Percentiles rank a stretch among this genome's conserved stretches.
phyloP scores from a whole-genome alignment of 2,329 filamentous ascomycete genomes.

The Cryphonectria japonica region DNA sequence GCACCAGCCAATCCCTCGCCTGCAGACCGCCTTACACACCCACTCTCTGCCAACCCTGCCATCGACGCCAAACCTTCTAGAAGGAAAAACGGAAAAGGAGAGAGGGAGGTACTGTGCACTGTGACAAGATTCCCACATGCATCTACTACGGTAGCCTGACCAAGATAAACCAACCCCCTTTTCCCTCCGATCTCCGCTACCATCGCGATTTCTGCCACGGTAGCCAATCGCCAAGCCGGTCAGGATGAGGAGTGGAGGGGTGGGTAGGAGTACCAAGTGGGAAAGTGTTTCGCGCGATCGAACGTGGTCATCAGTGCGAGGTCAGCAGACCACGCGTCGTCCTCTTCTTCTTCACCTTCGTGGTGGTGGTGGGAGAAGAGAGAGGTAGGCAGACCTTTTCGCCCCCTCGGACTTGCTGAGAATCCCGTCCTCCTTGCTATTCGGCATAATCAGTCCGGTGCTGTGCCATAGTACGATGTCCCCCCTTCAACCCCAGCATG shows the following conservation, averaged over 20 bases:
- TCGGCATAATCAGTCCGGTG: neutral
- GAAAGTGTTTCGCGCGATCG: neutral
- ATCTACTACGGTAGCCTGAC: neutral
- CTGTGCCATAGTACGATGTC: neutral
- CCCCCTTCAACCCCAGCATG: neutral
- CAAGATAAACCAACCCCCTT: neutral
- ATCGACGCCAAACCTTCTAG: neutral
- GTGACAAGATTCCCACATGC: neutral
- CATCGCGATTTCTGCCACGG: neutral
- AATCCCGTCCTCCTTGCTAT: too few species aligned
- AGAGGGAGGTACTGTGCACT: neutral
- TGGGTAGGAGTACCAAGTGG: neutral
- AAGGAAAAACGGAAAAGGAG: neutral
- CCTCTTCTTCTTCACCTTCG: neutral
- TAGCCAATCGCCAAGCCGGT: neutral
- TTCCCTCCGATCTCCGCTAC: neutral
- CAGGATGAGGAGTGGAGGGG: neutral
- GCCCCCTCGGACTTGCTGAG: too few species aligned
- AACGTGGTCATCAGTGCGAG: neutral
- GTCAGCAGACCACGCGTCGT: constrained; percentile 5
- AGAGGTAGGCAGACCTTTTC: neutral
- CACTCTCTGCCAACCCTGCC: neutral
- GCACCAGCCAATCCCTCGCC: neutral
- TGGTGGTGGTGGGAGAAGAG: neutral
- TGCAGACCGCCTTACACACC: neutral